Base-by-base conservation (phyloP, 208 protist genomes). In the Leptomonas seymouri region DNA sequence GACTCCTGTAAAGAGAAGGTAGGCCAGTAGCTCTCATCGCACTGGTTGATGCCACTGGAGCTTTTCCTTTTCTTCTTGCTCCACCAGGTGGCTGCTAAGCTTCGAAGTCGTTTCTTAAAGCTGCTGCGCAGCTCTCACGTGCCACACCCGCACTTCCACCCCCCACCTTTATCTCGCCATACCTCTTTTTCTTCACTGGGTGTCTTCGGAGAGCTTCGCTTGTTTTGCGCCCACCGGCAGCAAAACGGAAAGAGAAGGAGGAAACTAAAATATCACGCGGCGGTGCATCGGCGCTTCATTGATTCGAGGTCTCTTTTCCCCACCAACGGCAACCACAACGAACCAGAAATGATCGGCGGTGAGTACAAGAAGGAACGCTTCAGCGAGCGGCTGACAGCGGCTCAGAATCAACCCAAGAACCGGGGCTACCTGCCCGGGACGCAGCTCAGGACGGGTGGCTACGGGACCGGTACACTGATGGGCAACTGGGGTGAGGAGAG, bases 331-430 rank as follows among this genome's bases (percentile, higher is more conserved):
- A 39, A 66, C n/a, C 0, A 66, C 34, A 72, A 18, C 49, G 20
- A 23, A 36, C 28, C 7, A 27, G n/a, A 71, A 16, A 97, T 97
- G 91, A 85, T 97, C 50, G 91, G 91, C 27, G 89, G 90, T 0
- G 89, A 97, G 63, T 91, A 95, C 81, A 90, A 87, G 50, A 93
- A 94, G 64, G 90, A 97, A 71, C 89, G 93, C 53, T 82, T 93
- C 49, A 96, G 91, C 67, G 93, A 97, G 82, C 80, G 89, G 8
- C 61, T 95, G 31, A 64, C 67, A 34, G 23, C 58, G 4, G 82
- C 78, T 31, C 88, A 95, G 60, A 97, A 95, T 67, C 93, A 96
- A 62, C 91, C 90, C 6, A 82, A 84, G 63, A 92, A 96, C 71
- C 85, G 90, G 30, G 91, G 93, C 54, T 95, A 96, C 77, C 76